These are phyloP conservation scores for Capsella rubella DNA, from an alignment of 441 rosid species.

Conservation along the genomic window DNA sequence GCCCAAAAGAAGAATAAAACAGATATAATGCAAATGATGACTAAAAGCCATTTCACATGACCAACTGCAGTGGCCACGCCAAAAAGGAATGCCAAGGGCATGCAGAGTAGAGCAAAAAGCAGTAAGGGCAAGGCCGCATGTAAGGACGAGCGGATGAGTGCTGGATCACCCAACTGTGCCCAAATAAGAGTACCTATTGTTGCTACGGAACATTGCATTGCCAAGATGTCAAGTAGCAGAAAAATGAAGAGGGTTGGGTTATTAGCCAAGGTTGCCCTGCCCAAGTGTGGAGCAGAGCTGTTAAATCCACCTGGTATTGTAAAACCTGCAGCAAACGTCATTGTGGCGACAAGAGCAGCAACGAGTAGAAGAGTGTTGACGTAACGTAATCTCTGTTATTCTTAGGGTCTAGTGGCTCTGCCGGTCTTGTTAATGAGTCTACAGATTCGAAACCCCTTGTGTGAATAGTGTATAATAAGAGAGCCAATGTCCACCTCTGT, in stretches of 20 bases:
- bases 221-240: not conserved
- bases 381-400: constrained; percentile 15
- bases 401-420: not conserved
- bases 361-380: constrained; percentile 15
- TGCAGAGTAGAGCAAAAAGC: not conserved
- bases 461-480: not conserved
- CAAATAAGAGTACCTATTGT: constrained; percentile 24
- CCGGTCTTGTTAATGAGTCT: not conserved
- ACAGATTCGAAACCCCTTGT: not conserved
- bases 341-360: constrained; percentile 32
- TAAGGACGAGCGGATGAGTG: not conserved
- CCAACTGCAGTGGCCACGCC: not conserved
- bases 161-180: constrained; percentile 31
- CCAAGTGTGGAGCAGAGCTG: constrained; percentile 10
- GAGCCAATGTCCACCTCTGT: constrained; percentile 9
- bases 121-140: not conserved
- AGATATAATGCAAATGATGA: not conserved
- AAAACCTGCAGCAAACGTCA: constrained; percentile 30
- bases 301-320: constrained; percentile 33
- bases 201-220: constrained; percentile 15
- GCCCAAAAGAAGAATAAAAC: not conserved
- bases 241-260: not conserved
- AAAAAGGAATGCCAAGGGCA: not conserved
- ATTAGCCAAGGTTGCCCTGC: not conserved
- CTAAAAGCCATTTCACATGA: not conserved